phyloP scores from a whole-genome alignment of 2,329 filamentous ascomycete species.

The Fusarium luffae region DNA sequence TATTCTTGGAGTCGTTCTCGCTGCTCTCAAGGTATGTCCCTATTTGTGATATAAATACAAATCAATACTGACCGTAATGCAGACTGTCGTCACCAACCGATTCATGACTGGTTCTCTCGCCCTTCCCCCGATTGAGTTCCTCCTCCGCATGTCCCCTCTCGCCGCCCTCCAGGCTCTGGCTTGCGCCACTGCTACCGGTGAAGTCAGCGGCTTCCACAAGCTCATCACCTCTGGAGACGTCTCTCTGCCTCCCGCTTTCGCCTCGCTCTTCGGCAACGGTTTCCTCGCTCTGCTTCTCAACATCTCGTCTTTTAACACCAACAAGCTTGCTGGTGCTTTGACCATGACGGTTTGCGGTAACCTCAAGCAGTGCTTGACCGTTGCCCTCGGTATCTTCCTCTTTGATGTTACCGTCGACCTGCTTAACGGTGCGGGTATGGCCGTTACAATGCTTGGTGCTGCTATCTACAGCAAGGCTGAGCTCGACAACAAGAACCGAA shows the following conservation, averaged over 20 bases:
- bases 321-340: conserved; percentile 66
- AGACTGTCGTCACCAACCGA: conserved; percentile 71
- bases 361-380: conserved; percentile 67
- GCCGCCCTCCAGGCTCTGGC: conserved; percentile 66
- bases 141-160: conserved; percentile 71
- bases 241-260: conserved; percentile 51
- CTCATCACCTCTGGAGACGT: conserved; percentile 52
- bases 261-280: conserved; percentile 62
- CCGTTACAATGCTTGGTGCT: conserved; percentile 65
- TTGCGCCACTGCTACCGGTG: conserved; percentile 64
- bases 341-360: conserved; percentile 71
- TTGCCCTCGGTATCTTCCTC: conserved; percentile 63
- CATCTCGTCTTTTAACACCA: conserved; percentile 67
- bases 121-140: conserved; percentile 68
- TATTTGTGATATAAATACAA: neutral
- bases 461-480: conserved; percentile 69
- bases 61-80: conserved; percentile 28
- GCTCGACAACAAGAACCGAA: conserved; percentile 58
- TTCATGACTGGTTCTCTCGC: conserved; percentile 71
- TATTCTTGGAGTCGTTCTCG: conserved; percentile 64
- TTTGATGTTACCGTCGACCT: conserved; percentile 63
- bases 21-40: conserved; percentile 62
- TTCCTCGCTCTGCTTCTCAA: conserved; percentile 66
- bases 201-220: conserved; percentile 57
- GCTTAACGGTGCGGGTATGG: conserved; percentile 67